Percentiles rank a stretch among this genome's conserved stretches.
These are phyloP conservation scores for Ophiostoma novo-ulmi DNA, from an alignment of 2,329 filamentous ascomycete genomes.

Conservation along the genomic window DNA sequence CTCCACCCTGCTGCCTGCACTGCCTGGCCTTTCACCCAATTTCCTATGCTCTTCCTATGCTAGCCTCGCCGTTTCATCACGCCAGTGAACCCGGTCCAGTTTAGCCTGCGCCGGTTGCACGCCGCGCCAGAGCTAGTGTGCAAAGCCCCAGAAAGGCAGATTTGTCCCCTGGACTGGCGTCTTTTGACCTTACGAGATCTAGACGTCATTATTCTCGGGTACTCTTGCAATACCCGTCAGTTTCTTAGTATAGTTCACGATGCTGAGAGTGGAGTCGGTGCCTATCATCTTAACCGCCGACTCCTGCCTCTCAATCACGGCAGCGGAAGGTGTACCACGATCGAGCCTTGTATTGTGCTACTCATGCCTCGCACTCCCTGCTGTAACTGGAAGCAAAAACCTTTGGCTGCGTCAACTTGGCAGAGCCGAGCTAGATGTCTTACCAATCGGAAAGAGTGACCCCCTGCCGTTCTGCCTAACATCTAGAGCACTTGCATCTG, in stretches of 20 bases:
- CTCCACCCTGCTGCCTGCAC: background rate
- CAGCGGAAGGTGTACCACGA: background rate
- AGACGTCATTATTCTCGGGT: background rate
- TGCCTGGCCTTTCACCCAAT: background rate
- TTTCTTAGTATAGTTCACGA: background rate
- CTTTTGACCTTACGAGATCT: background rate
- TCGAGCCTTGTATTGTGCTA: background rate
- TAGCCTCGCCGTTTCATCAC: background rate
- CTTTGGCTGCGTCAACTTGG: background rate
- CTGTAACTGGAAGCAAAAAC: background rate
- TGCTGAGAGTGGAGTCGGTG: background rate
- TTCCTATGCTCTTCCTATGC: background rate
- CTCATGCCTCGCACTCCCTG: background rate
- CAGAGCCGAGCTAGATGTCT: background rate
- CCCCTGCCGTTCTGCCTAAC: background rate
- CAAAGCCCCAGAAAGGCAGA: background rate
- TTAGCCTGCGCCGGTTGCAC: constrained; percentile 5
- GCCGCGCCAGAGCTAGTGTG: constrained; percentile 3
- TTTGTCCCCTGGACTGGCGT: too few relatives aligned
- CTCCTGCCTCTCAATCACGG: background rate
- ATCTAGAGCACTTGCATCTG: background rate
- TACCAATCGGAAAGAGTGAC: background rate
- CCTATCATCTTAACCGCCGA: background rate
- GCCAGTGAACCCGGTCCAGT: background rate
- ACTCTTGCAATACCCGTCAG: background rate